These are phyloP conservation scores for Nigrospora osmanthi DNA, from an alignment of 2,329 filamentous ascomycete genomes.

Conservation along the genomic window DNA sequence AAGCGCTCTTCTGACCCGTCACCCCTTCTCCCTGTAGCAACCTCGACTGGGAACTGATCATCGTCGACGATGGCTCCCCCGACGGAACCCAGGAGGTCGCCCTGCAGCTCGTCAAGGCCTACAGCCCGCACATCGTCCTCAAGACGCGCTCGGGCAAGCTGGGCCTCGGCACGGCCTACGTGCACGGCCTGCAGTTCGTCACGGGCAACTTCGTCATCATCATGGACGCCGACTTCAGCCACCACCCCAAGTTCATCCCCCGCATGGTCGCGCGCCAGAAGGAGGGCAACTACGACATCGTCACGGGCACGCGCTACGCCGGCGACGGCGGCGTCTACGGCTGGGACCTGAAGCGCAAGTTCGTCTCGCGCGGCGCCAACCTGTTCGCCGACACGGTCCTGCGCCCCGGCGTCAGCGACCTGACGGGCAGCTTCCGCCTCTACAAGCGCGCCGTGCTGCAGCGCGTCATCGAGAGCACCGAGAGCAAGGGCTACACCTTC, in stretches of 20 bases:
- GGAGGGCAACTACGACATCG: conserved; percentile 79
- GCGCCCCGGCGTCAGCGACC: conserved; percentile 85
- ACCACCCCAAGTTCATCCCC: conserved; percentile 98
- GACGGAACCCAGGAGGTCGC: conserved; percentile 92
- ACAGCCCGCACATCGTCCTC: conserved; percentile 71
- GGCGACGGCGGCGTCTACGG: conserved; percentile 85
- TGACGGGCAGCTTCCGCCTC: conserved; percentile 89
- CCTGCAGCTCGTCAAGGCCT: conserved; percentile 81
- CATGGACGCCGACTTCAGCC: conserved; percentile 99
- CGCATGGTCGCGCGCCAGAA: conserved; percentile 82
- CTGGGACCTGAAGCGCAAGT: conserved; percentile 89
- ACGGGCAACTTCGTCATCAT: conserved; percentile 97
- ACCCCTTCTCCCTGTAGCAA: conserved; percentile 45
- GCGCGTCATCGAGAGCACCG: conserved; percentile 81
- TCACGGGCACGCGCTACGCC: conserved; percentile 92
- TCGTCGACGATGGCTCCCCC: conserved; percentile 95
- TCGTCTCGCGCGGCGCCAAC: conserved; percentile 83
- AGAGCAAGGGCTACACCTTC: conserved; percentile 97
- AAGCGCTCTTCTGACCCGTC: neutral
- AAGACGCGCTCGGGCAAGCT: conserved; percentile 90
- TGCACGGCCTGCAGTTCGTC: conserved; percentile 84
- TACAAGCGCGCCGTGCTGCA: conserved; percentile 89
- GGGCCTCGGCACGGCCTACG: conserved; percentile 93
- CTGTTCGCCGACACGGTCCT: conserved; percentile 93
- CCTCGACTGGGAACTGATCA: conserved; percentile 93